Base-by-base conservation (phyloP, 2,329 filamentous ascomycete genomes). In the Fusarium redolens region DNA sequence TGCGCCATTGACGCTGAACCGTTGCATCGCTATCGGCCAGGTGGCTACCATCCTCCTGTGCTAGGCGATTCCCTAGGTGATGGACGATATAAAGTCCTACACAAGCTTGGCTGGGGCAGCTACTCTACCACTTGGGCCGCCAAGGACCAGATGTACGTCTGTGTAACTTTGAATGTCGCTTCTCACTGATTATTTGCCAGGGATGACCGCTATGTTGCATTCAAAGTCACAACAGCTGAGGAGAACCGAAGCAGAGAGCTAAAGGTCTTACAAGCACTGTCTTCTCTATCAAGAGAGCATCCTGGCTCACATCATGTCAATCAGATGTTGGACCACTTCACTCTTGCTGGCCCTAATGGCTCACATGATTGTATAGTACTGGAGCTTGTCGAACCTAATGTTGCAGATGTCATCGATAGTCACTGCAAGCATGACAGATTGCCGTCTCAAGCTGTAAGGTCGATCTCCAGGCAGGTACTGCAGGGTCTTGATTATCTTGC, bases 61-160 rank as follows among this genome's bases (percentile, higher is more conserved):
- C 74, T 86, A 8, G 83, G 83, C 14, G 81, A 86, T 43, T 63
- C 65, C 3, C 82, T 85, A 54, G 69, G 65, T 6, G 56, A 81
- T 68, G 80, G 77, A 7, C 79, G 82, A 15, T 87, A 86, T 60
- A 78, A 78, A 41, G 71, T 85, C 43, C 66, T 83, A n/a, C 81
- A 84, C 50, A 86, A 86, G 69, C 71, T 86, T 55, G 83, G 84
- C 35, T 84, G 77, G 71, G 84, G 85, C 41, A 78, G 81, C 14
- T 84, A 77, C 68, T 83, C 82, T 1, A 87, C 85, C 5, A 82
- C 84, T 25, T 86, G 84, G 85, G 80, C 85, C 38, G 84, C 80
- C 35, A 76, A 77, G 40, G 83, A 86, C 22, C 48, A 67, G 35
- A 43, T 48, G 68, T 74, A 65, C 33, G 52, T 38, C 20, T 43